Percentiles rank a stretch among this genome's conserved stretches.
phyloP scores from a whole-genome alignment of 495 filamentous ascomycete genomes.

The Aeminium ludgeri region DNA sequence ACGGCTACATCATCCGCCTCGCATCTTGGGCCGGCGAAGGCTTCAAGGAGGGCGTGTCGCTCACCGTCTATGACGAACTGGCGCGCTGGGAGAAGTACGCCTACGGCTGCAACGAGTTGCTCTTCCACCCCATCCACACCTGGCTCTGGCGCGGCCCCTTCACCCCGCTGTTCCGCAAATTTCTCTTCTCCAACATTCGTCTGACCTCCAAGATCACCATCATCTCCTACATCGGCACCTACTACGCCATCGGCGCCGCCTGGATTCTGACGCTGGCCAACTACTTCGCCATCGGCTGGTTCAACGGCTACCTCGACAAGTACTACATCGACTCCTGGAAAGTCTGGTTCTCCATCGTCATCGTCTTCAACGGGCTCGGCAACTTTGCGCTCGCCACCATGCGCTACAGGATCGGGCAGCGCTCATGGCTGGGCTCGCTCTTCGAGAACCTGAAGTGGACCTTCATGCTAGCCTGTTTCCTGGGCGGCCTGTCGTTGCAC shows the following conservation, averaged over 20 bases:
- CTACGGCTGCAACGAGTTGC: conserved; percentile 70
- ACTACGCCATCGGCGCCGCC: conserved; percentile 65
- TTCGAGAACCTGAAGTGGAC: conserved; percentile 33
- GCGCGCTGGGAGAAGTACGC: conserved; percentile 78
- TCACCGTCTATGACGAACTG: conserved; percentile 73
- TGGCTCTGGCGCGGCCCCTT: conserved; percentile 47
- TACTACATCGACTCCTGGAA: conserved; percentile 35
- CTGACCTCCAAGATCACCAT: conserved; percentile 67
- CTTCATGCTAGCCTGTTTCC: conserved; percentile 30
- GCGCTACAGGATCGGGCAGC: conserved; percentile 30
- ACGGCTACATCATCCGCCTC: conserved; percentile 56
- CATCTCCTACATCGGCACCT: conserved; percentile 72
- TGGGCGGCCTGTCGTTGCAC: conserved; percentile 32
- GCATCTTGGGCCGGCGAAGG: conserved; percentile 57
- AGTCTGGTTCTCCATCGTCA: conserved; percentile 32
- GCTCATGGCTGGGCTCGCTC: conserved; percentile 20
- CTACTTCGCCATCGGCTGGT: conserved; percentile 55
- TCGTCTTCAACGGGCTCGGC: conserved; percentile 31
- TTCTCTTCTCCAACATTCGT: conserved; percentile 55
- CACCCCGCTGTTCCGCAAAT: conserved; percentile 54
- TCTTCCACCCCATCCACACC: conserved; percentile 52
- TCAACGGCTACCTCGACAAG: conserved; percentile 30
- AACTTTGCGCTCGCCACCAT: conserved; percentile 32
- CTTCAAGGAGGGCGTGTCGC: conserved; percentile 71
- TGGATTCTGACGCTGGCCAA: conserved; percentile 65